Conservation (phyloP, 169 alveolate genomes). For the Eimeria acervulina region DNA sequence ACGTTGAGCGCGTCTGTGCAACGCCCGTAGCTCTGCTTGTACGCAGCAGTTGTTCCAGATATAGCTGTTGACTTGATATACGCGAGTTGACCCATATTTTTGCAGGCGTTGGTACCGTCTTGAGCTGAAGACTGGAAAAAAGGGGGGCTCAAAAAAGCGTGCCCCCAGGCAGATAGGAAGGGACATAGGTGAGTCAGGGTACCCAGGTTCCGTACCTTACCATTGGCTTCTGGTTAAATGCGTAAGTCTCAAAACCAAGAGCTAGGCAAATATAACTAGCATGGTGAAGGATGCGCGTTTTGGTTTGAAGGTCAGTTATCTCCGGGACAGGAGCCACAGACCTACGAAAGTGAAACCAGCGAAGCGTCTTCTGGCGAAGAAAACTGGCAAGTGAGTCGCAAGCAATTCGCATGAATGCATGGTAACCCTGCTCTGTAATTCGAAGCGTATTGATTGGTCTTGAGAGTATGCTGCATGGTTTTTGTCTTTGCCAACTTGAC, state of each 20-base stretch:
- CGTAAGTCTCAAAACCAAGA: background rate
- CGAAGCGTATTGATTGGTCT: background rate
- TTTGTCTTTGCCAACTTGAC: background rate
- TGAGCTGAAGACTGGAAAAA: constrained; percentile 63
- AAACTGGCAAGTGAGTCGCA: constrained; percentile 67
- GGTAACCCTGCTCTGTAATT: background rate
- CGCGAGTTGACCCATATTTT: too few species aligned
- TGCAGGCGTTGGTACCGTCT: constrained; percentile 82
- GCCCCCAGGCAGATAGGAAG: background rate
- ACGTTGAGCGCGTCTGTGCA: background rate
- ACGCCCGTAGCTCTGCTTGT: background rate
- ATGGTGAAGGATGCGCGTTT: background rate
- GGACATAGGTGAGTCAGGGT: background rate
- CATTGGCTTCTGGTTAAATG: background rate
- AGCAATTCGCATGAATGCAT: background rate
- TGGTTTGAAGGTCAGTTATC: background rate
- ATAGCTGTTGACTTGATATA: background rate
- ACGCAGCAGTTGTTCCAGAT: background rate
- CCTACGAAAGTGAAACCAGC: constrained; percentile 22
- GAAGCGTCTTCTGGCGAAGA: constrained; percentile 59
- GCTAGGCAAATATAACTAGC: background rate
- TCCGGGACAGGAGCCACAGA: constrained; percentile 18
- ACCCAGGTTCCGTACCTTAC: background rate
- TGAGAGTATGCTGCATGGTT: background rate
- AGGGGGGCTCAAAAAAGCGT: constrained; percentile 26